phyloP scores from a whole-genome alignment of 2,329 filamentous ascomycete genomes.

The Byssothecium circinans region DNA sequence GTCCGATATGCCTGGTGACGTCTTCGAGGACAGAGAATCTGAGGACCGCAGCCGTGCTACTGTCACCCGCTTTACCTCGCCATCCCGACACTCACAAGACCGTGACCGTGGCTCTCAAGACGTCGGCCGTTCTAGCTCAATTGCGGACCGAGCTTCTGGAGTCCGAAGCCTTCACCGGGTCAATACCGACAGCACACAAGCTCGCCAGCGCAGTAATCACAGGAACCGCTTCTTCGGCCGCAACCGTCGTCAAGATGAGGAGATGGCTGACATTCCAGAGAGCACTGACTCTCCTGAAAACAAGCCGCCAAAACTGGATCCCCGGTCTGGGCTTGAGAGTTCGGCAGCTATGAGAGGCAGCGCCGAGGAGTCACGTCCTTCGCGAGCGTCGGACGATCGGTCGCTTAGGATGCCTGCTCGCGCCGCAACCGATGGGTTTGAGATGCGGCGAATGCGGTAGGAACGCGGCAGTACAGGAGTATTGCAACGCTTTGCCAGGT shows the following conservation, averaged over 20 bases:
- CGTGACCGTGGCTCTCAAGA: slow-evolving; percentile 35
- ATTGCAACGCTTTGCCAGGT: no score
- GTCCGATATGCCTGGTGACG: slow-evolving; percentile 63
- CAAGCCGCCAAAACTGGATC: slow-evolving; percentile 37
- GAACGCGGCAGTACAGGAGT: no score
- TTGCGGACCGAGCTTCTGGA: slow-evolving; percentile 21
- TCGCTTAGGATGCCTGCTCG: slow-evolving; percentile 26
- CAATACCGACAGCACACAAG: slow-evolving; percentile 36
- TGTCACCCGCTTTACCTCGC: slow-evolving; percentile 46
- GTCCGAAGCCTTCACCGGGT: slow-evolving; percentile 34
- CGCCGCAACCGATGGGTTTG: slow-evolving; percentile 25
- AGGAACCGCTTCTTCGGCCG: slow-evolving; percentile 65
- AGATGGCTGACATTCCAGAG: slow-evolving; percentile 53
- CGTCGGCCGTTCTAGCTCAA: slow-evolving; percentile 35
- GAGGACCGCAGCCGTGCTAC: slow-evolving; percentile 39
- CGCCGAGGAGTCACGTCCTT: slow-evolving; percentile 22
- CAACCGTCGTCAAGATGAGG: slow-evolving; percentile 39
- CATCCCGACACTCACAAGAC: slow-evolving; percentile 35
- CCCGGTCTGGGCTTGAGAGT: slow-evolving; percentile 37
- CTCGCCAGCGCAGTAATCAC: slow-evolving; percentile 49
- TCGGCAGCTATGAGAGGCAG: slow-evolving; percentile 32
- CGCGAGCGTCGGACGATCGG: slow-evolving; percentile 30
- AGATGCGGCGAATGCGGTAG: no score
- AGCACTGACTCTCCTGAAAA: slow-evolving; percentile 20
- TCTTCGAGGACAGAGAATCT: slow-evolving; percentile 60